Base-by-base conservation (phyloP, 306 rosid species). In the Prunus fruticosa region DNA sequence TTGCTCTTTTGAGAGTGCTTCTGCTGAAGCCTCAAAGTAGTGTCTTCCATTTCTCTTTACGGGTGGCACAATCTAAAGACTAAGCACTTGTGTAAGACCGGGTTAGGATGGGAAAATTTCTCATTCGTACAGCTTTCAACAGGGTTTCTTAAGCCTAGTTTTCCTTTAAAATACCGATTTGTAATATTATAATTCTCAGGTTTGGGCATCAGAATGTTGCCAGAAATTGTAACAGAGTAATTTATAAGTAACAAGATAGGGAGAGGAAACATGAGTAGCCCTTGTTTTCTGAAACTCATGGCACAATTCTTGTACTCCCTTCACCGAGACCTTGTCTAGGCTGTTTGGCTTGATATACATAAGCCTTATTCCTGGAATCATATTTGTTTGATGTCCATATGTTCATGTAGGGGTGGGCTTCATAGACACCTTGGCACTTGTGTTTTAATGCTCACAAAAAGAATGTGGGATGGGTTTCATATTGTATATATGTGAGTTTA, bases 401-500 rank as follows among this genome's bases (percentile, higher is more conserved):
- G 23, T 30, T 64, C 68, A 16, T 11, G 20, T 64, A 64, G 12
- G 45, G 15, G 15, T 32, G 68, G 68, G 68, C 47, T 64, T 64
- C 47, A 28, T 16, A 38, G 23, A n/a, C 2, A 19, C n/a, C 46
- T 51, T 20, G 15, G n/a, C 50, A 41, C 70, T 66, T 34, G 20
- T 22, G 4, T 19, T 38, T 38, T 41, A 10, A 14, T 1, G 45
- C 20, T 56, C 14, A 27, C 19, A 22, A 46, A 23, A n/a, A 38
- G 56, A n/a, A n/a, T 56, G 80, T 83, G 23, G 70, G 64, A 47
- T 74, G 73, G 80, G 64, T 83, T 81, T 72, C 80, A 74, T 74
- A 20, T 78, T 83, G 46, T 50, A 43, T 30, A 41, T 22, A 16
- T 72, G 5, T 14, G 61, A 6, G 11, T 3, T 58, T 34, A 22